These are phyloP conservation scores for Coemansia sp. DNA, from an alignment of 371 early-diverging fungal genomes.

Conservation along the genomic window DNA sequence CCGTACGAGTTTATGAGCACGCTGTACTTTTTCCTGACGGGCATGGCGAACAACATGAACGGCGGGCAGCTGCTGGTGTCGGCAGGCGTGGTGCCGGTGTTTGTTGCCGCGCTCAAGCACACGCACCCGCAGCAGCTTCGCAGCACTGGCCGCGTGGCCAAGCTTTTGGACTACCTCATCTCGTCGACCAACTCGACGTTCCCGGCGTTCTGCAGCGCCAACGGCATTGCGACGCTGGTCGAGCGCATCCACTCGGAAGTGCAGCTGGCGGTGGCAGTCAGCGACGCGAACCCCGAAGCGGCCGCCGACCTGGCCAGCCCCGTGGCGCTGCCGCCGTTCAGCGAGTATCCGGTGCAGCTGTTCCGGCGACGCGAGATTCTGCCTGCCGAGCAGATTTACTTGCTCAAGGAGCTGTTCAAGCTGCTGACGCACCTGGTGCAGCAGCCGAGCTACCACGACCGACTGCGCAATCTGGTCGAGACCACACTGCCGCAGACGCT, in stretches of 20 bases:
- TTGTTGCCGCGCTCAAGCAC: conserved; percentile 53
- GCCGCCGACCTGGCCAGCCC: conserved; percentile 39
- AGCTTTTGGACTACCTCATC: conserved; percentile 77
- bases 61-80: conserved; percentile 90
- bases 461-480: conserved; percentile 91
- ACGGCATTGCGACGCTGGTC: conserved; percentile 78
- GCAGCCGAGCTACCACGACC: conserved; percentile 82
- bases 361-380: conserved; percentile 51
- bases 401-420: conserved; percentile 87
- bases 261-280: conserved; percentile 50
- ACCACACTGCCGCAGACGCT: conserved; percentile 79
- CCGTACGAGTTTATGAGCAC: conserved; percentile 82
- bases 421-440: conserved; percentile 92
- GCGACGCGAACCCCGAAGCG: conserved; percentile 32
- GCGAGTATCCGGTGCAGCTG: conserved; percentile 33
- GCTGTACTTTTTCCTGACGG: conserved; percentile 73
- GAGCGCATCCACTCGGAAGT: conserved; percentile 68
- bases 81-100: conserved; percentile 81
- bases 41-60: conserved; percentile 71
- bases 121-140: conserved; percentile 35
- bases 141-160: conserved; percentile 66
- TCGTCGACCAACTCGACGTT: conserved; percentile 77
- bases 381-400: conserved; percentile 37
- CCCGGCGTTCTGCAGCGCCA: conserved; percentile 74
- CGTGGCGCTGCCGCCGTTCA: conserved; percentile 29